A percentile compares a stretch with the other conserved stretches of the same genome.
Evolutionary conservation across 2,329 filamentous ascomycete species (phyloP).

Genomic region (Fusarium sp.): DNA sequence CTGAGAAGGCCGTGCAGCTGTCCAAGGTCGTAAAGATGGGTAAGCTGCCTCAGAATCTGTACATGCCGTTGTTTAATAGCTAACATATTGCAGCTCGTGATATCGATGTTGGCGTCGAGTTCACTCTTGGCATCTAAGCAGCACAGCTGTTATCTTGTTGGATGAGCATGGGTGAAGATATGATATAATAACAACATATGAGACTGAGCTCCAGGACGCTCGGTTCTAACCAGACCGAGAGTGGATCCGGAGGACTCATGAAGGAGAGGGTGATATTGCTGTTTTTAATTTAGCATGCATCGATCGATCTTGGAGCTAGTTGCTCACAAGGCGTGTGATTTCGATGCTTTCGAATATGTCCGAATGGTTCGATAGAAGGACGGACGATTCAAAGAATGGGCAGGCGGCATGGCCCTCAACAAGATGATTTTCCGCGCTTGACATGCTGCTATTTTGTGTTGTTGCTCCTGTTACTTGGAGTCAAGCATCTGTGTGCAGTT

Average conservation of each 20-base stretch:
- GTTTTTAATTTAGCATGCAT: constrained; percentile 46
- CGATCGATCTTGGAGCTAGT: constrained; percentile 34
- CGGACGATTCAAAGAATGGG: constrained; percentile 40
- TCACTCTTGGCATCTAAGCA: constrained; percentile 88
- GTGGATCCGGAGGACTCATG: constrained; percentile 25
- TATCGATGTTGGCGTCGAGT: constrained; percentile 96
- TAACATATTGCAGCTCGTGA: constrained; percentile 73
- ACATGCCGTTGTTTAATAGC: constrained; percentile 9
- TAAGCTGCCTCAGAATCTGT: constrained; percentile 56
- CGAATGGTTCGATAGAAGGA: constrained; percentile 39
- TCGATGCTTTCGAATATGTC: constrained; percentile 37
- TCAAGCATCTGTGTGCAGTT: background rate
- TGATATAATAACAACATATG: constrained; percentile 45
- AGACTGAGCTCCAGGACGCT: constrained; percentile 33
- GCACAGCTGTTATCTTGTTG: constrained; percentile 16
- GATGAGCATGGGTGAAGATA: constrained; percentile 32
- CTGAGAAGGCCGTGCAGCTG: constrained; percentile 98
- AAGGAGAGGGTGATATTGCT: constrained; percentile 38
- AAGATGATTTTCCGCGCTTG: constrained; percentile 40
- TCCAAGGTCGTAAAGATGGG: constrained; percentile 99
- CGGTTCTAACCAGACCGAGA: constrained; percentile 28
- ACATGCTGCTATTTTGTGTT: constrained; percentile 4
- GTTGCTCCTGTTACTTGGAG: background rate
- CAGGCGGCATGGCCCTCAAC: constrained; percentile 40
- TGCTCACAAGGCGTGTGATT: constrained; percentile 34